Base-by-base conservation (phyloP, 1,284 basidiomycete genomes). In the Cryptococcus sp. region DNA sequence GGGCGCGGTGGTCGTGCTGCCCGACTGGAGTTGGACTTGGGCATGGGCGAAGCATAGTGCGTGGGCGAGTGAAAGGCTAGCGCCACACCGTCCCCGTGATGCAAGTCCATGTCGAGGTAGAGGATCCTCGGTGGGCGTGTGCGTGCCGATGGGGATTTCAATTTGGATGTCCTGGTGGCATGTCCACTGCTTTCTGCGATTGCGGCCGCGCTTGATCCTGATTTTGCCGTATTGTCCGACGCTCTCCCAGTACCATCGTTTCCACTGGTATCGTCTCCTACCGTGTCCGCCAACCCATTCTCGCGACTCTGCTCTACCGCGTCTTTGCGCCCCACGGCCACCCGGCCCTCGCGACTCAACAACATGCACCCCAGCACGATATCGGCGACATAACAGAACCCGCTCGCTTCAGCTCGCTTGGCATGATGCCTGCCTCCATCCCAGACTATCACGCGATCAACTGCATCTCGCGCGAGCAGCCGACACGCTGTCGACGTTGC, bases 331-430 rank as follows among this genome's bases (percentile, higher is more conserved):
- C 17, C 46, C 8, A 56, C 4, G n/a, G 41, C 4, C 8, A 62
- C 50, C 50, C 61, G 53, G 1, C 69, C 74, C 39, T 70, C 60
- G 35, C 69, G 62, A 7, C 54, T 44, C 1, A 73, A 59, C n/a
- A 64, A 51, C 60, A 75, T 65, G 54, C 94, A 86, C 0, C 89
- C 88, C 0, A 97, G 83, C 2, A 93, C 86, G 54, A 88, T 88
- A 73, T 97, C 94, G 4, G 92, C 91, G 27, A 96, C 87, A 73
- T 96, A 97, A 80, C 93, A 97, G 78, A 93, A 97, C 0, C 93
- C 94, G 3, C 89, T 86, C 0, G 91, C 91, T 51, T 81, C 82
- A 66, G 72, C 87, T 83, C 89, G 84, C 31, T 69, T 61, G 0
- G 77, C 74, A 54, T 79, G 78, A 68, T 79, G 80, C 49, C 80